Base-by-base conservation (phyloP, 768 basidiomycete species). In the Gautieria morchelliformis region DNA sequence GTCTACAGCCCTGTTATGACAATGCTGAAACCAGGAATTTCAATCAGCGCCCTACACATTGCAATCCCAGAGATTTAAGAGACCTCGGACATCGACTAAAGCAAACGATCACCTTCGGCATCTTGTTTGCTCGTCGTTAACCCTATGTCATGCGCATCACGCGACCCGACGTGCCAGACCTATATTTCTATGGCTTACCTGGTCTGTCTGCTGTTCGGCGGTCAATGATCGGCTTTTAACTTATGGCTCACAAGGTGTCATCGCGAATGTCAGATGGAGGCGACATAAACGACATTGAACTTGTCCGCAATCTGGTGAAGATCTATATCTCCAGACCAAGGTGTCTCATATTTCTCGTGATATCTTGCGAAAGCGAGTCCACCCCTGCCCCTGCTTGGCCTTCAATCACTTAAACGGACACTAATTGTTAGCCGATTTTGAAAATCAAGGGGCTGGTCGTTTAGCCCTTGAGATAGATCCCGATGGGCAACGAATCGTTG, bases 141-240 rank as follows among this genome's bases (percentile, higher is more conserved):
- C n/a, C n/a, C n/a, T n/a, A n/a, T n/a, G n/a, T n/a, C 62, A 61
- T 62, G 35, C 57, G 50, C 60, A 62, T 60, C 35, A 53, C 63
- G 9, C 65, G 61, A 52, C 63, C 12, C 53, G 69, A 79, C 32
- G 75, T 86, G 11, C 79, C 80, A 0, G 83, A 85, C 60, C 72
- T 86, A 11, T 83, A n/a, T n/a, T n/a, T n/a, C 59, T 78, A 78
- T 35, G 83, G 85, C 65, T 68, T 85, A 1, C 84, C 84, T 3
- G 82, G 83, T 73, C 15, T 44, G 33, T 27, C 6, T 24, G 3
- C 5, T 27, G 2, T 45, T 55, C 27, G 15, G 27, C 6, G 10
- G 9, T 0, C 58, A 69, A 68, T 76, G 0, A 65, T 75, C 0
- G 72, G 80, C 27, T 27, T 5, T 27, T 27, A n/a, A 72, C 0